phyloP scores from a whole-genome alignment of 352 stramenopile genomes.

The Elongisporangium senticosum region DNA sequence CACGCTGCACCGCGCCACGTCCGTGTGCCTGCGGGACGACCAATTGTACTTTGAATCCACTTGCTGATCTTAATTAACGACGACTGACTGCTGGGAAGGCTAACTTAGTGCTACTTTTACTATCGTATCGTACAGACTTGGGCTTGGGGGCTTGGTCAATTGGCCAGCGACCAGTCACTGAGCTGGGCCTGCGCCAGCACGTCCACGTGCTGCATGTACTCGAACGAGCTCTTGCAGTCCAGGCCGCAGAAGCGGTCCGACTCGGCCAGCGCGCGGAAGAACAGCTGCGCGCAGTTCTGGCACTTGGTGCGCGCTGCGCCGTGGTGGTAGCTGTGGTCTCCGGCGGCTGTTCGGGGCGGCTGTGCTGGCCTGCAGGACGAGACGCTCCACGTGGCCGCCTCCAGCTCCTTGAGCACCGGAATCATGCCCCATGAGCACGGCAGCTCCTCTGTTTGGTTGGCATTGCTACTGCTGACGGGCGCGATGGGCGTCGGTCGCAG shows the following conservation, averaged over 20 bases:
- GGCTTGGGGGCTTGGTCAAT: background rate
- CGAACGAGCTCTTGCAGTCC: constrained; percentile 57
- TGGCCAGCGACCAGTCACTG: background rate
- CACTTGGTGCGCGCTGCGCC: constrained; percentile 9
- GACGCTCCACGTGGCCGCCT: constrained; percentile 11
- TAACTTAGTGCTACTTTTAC: background rate
- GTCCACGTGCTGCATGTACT: constrained; percentile 36
- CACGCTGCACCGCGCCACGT: constrained; percentile 47
- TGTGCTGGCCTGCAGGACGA: background rate
- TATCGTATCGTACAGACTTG: constrained; percentile 1
- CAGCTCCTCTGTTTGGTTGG: background rate
- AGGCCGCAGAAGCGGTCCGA: constrained; percentile 43
- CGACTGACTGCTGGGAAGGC: background rate
- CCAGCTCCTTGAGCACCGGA: constrained; percentile 33
- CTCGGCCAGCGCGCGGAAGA: constrained; percentile 27
- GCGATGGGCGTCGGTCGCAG: constrained; percentile 12
- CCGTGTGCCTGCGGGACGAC: constrained; percentile 52
- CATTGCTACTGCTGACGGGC: constrained; percentile 5
- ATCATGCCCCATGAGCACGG: constrained; percentile 29
- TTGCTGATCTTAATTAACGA: background rate
- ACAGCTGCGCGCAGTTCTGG: constrained; percentile 45
- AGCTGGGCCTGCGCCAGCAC: constrained; percentile 24
- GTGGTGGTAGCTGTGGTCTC: constrained; percentile 7
- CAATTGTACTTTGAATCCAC: constrained; percentile 63
- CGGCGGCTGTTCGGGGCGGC: background rate